Conservation (phyloP, 2,329 filamentous ascomycete species). For the Penicillium concentricum region DNA sequence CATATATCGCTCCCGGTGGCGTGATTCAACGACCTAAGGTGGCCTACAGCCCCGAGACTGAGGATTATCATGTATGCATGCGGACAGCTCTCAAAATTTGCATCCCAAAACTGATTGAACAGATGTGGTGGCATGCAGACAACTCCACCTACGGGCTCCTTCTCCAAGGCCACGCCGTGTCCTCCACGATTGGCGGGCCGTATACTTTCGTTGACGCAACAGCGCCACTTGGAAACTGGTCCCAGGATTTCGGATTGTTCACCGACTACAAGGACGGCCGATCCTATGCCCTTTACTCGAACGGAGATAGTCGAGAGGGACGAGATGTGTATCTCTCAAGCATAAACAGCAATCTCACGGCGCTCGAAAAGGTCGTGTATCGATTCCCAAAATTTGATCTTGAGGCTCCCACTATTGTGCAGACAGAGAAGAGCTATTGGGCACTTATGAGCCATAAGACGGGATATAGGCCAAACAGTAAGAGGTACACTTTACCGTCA, state of each 20-base stretch:
- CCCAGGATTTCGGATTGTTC: conserved; percentile 62
- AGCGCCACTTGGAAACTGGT: conserved; percentile 61
- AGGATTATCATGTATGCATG: conserved; percentile 55
- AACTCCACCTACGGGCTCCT: conserved; percentile 57
- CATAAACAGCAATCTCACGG: conserved; percentile 55
- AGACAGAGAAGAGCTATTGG: conserved; percentile 60
- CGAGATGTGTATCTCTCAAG: conserved; percentile 58
- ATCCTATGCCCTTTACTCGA: conserved; percentile 59
- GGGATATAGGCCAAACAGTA: conserved; percentile 60
- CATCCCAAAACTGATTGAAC: not conserved
- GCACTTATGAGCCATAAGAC: conserved; percentile 64
- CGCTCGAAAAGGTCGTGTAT: conserved; percentile 53
- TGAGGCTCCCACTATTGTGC: conserved; percentile 60
- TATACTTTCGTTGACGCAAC: conserved; percentile 57
- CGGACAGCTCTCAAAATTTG: not conserved
- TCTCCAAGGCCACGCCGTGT: conserved; percentile 57
- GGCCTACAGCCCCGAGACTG: conserved; percentile 54
- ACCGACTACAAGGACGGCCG: conserved; percentile 59
- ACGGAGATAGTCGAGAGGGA: conserved; percentile 56
- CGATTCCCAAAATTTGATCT: conserved; percentile 61
- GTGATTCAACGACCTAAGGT: conserved; percentile 65
- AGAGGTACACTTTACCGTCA: not conserved
- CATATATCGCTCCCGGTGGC: conserved; percentile 54
- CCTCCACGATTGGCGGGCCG: conserved; percentile 54
- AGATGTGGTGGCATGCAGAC: conserved; percentile 63